Evolutionary conservation across 2,329 filamentous ascomycete genomes (phyloP).

Genomic region (Paracamarosporium sp.): DNA sequence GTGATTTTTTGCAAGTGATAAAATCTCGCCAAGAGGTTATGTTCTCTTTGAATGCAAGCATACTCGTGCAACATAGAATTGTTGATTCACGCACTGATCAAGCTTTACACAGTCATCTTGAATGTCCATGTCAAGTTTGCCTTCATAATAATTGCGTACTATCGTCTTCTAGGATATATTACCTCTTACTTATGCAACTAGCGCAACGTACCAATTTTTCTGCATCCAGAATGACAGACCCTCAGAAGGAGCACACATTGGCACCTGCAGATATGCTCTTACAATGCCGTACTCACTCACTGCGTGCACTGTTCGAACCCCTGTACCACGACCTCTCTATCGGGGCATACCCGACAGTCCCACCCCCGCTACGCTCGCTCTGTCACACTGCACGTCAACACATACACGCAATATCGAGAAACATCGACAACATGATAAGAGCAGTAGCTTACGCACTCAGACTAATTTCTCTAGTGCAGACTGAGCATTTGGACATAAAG

Average conservation of each 20-base stretch:
- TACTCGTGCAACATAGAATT: too few species aligned
- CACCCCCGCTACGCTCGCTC: background rate
- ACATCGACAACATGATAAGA: background rate
- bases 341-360: background rate
- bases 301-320: background rate
- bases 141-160: too few species aligned
- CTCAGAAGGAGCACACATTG: background rate
- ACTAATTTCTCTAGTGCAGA: background rate
- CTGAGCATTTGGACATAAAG: background rate
- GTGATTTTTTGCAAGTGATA: too few species aligned
- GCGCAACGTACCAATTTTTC: too few species aligned
- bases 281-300: background rate
- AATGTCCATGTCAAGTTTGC: too few species aligned
- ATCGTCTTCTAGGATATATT: too few species aligned
- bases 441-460: background rate
- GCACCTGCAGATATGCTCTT: background rate
- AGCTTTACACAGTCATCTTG: too few species aligned
- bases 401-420: background rate
- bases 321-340: background rate
- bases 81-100: too few species aligned
- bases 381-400: background rate
- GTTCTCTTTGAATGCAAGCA: too few species aligned
- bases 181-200: too few species aligned
- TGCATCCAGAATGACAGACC: background rate
- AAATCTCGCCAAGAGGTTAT: too few species aligned